Evolutionary conservation across 2,329 filamentous ascomycete species (phyloP).

Genomic region (Coniella lustricola): DNA sequence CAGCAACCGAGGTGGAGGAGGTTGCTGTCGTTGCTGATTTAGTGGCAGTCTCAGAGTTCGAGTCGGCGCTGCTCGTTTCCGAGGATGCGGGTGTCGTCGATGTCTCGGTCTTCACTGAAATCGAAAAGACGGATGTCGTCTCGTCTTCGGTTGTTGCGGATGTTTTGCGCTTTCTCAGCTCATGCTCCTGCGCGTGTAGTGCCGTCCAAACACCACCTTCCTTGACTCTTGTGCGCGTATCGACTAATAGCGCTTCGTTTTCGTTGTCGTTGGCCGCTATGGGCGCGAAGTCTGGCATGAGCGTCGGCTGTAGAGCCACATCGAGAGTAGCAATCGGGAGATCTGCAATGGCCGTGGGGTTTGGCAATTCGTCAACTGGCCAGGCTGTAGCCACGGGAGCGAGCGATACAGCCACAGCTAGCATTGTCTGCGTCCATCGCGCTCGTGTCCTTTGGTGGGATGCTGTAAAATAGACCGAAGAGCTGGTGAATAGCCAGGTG

Average conservation of each 20-base stretch:
- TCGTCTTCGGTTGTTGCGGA: slow-evolving; percentile 4
- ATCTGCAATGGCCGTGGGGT: slow-evolving; percentile 21
- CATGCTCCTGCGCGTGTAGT: slow-evolving; percentile 28
- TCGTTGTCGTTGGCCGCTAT: slow-evolving; percentile 17
- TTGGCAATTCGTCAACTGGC: slow-evolving; percentile 14
- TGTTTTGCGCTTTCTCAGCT: slow-evolving; percentile 18
- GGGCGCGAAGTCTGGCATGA: slow-evolving; percentile 19
- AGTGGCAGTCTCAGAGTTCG: not conserved
- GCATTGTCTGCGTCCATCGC: slow-evolving; percentile 21
- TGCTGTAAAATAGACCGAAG: not conserved
- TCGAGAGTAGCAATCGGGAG: slow-evolving; percentile 12
- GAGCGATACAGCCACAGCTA: slow-evolving; percentile 19
- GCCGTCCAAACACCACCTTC: slow-evolving; percentile 30
- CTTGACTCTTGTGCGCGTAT: slow-evolving; percentile 28
- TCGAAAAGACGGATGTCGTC: slow-evolving; percentile 13
- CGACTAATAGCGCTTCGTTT: slow-evolving; percentile 28
- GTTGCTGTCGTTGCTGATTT: slow-evolving; percentile 17
- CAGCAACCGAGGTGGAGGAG: slow-evolving; percentile 25
- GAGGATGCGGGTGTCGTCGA: slow-evolving; percentile 26
- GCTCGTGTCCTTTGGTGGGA: slow-evolving; percentile 19
- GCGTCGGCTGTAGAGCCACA: slow-evolving; percentile 4
- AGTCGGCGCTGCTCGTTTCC: slow-evolving; percentile 24
- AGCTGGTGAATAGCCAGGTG: slow-evolving; percentile 2
- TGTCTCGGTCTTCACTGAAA: slow-evolving; percentile 14
- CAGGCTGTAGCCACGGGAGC: slow-evolving; percentile 22